Conservation (phyloP, 2,329 filamentous ascomycete genomes). For the Corynespora cassiicola region DNA sequence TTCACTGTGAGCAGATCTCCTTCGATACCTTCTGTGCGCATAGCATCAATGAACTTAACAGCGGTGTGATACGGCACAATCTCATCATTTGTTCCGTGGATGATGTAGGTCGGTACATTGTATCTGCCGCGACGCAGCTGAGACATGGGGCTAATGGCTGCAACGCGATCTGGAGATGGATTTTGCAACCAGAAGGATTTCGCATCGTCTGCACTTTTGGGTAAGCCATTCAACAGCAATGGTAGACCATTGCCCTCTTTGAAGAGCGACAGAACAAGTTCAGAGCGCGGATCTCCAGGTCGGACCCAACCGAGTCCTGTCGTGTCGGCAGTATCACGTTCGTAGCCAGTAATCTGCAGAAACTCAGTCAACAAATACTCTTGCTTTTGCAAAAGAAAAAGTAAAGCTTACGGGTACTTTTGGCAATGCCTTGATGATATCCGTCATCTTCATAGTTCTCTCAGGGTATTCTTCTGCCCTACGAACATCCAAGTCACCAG, state of each 20-base stretch:
- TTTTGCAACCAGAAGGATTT: not conserved
- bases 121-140: constrained; percentile 17
- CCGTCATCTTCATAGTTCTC: no score
- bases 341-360: no score
- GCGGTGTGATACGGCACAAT: constrained; percentile 13
- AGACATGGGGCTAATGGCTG: constrained; percentile 12
- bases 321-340: no score
- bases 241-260: constrained; percentile 14
- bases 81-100: constrained; percentile 18
- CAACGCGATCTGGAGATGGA: constrained; percentile 6
- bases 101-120: constrained; percentile 16
- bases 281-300: constrained; percentile 15
- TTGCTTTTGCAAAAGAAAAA: no score
- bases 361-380: no score
- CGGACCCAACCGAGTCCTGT: constrained; percentile 10
- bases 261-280: constrained; percentile 14
- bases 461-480: no score
- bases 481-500: no score
- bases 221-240: constrained; percentile 16
- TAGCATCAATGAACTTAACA: constrained; percentile 5
- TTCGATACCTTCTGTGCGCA: constrained; percentile 8
- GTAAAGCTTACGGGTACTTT: no score
- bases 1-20: constrained; percentile 7
- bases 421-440: no score
- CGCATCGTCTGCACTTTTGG: constrained; percentile 2